These are phyloP conservation scores for Truncatella angustata DNA, from an alignment of 2,329 filamentous ascomycete genomes.

Conservation along the genomic window DNA sequence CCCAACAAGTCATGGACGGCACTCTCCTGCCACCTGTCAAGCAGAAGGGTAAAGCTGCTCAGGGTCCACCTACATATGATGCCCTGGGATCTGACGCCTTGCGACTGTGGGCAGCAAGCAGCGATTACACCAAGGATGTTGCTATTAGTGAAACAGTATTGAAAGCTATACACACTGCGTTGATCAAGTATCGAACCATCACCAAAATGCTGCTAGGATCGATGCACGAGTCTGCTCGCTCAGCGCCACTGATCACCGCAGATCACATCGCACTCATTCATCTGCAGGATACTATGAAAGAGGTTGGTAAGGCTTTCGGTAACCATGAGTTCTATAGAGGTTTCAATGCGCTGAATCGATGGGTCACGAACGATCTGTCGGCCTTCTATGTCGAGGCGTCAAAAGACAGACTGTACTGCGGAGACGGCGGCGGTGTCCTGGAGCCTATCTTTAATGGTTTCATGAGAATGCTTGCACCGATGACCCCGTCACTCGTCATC, in stretches of 20 bases:
- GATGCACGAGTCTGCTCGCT: constrained; percentile 54
- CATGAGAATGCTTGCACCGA: constrained; percentile 74
- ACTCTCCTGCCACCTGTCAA: constrained; percentile 71
- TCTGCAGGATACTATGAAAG: constrained; percentile 61
- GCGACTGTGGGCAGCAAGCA: constrained; percentile 86
- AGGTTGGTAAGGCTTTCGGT: constrained; percentile 64
- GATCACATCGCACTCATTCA: constrained; percentile 79
- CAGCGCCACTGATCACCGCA: constrained; percentile 51
- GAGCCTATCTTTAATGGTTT: constrained; percentile 70
- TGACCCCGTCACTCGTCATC: constrained; percentile 80
- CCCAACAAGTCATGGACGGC: constrained; percentile 81
- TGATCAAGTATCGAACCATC: constrained; percentile 86
- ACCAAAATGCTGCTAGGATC: constrained; percentile 88
- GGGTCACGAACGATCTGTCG: constrained; percentile 80
- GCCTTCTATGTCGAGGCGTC: constrained; percentile 91
- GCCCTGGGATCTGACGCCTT: constrained; percentile 83
- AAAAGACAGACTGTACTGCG: constrained; percentile 91
- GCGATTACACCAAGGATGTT: constrained; percentile 88
- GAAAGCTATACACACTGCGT: constrained; percentile 68
- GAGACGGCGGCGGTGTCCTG: constrained; percentile 63
- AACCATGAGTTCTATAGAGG: constrained; percentile 82
- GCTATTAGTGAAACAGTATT: constrained; percentile 77
- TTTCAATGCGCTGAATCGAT: constrained; percentile 71
- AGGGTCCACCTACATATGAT: constrained; percentile 50
- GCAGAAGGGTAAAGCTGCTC: constrained; percentile 52